Percentiles rank a stretch among this genome's conserved stretches.
phyloP scores from a whole-genome alignment of 371 early-diverging fungal species.

The Syncephalastrum monosporum region DNA sequence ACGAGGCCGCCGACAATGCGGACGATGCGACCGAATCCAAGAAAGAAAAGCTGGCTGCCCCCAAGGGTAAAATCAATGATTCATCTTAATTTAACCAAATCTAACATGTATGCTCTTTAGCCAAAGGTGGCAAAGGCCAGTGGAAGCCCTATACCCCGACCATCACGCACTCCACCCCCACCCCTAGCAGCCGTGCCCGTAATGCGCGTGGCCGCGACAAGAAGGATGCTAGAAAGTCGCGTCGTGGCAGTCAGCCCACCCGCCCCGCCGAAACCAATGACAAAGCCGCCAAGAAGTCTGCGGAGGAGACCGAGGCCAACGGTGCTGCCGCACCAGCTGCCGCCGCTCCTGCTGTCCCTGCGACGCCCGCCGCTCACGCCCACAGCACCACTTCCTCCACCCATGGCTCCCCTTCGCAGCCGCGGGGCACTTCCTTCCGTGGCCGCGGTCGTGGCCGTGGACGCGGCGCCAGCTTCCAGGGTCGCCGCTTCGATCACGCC shows the following conservation, averaged over 20 bases:
- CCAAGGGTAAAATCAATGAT: slow-evolving; percentile 13
- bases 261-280: slow-evolving; percentile 1
- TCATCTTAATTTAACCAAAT: neutral
- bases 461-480: slow-evolving; percentile 4
- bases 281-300: slow-evolving; percentile 3
- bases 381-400: neutral
- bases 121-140: slow-evolving; percentile 52
- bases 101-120: slow-evolving; percentile 7
- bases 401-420: too few relatives aligned
- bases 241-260: slow-evolving; percentile 18
- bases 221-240: slow-evolving; percentile 17
- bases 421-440: neutral
- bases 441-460: slow-evolving; percentile 2
- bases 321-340: neutral
- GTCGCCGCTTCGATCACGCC: slow-evolving; percentile 6
- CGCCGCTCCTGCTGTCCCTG: too few relatives aligned
- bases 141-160: slow-evolving; percentile 62
- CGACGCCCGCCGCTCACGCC: too few relatives aligned
- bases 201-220: slow-evolving; percentile 19
- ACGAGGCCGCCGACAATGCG: slow-evolving; percentile 26
- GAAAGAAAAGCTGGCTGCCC: slow-evolving; percentile 35
- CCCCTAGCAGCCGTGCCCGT: slow-evolving; percentile 19
- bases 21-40: slow-evolving; percentile 29
- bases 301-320: neutral
- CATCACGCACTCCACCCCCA: slow-evolving; percentile 51